Evolutionary conservation across 352 stramenopile genomes (phyloP), one percentile per base, ranked within the genome.

Genomic region (Phytophthora cactorum): DNA sequence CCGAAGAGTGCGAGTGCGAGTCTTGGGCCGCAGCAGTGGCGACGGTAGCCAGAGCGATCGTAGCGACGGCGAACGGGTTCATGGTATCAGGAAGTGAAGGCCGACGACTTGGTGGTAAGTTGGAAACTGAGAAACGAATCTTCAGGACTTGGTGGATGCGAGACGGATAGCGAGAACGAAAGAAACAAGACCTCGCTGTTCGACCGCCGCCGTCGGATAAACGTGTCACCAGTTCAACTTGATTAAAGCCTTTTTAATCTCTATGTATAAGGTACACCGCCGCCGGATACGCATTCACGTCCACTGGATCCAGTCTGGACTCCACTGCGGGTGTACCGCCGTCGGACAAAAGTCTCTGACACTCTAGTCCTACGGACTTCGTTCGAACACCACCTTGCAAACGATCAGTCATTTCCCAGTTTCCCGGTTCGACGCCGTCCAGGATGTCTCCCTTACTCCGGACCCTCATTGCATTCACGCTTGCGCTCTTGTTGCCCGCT

Each of bases 111-210:
- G 55, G 22, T 55, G 43, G 70, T 14, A 64, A 76, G 43, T 68
- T 75, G 61, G 27, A 49, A 59, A 72, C 41, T 78, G 71, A 45
- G 4, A 32, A 57, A 46, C 28, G 54, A 47, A 51, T 51, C 41
- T 22, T 47, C 25, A 11, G 36, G n/a, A 47, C 17, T 68, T 45
- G 49, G 39, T 61, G 60, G 41, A 49, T 43, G 17, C 17, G 17
- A 22, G 17, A 22, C 17, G 17, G 17, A 22, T 22, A 22, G 17
- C 14, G 41, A 22, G 39, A 22, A 17, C 39, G 36, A 56, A 51
- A 29, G 45, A 43, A 45, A 51, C 5, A 54, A 28, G 32, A 22
- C 9, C 12, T 57, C 11, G 17, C 32, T 57, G 51, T 57, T 60
- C 54, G 45, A 65, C 49, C 47, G 10, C 59, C 59, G 59, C 39